These are phyloP conservation scores for Lactifluus echinatus DNA, from an alignment of 768 basidiomycete species.

Conservation along the genomic window DNA sequence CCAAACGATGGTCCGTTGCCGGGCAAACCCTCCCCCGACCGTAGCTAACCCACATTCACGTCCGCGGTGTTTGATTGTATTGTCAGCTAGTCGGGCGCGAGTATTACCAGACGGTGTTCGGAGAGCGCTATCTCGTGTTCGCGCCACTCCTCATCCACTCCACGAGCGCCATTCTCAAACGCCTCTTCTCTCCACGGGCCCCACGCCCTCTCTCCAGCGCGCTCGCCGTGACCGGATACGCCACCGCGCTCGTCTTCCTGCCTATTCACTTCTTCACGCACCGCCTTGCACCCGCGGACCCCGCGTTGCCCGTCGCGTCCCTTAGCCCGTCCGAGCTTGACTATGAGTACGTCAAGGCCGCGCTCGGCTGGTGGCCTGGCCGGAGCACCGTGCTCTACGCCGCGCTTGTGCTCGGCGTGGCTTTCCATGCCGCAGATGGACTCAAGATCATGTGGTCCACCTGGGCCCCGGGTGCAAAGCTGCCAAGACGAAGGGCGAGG, in stretches of 20 bases:
- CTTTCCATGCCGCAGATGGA: constrained; percentile 60
- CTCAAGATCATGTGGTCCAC: constrained; percentile 42
- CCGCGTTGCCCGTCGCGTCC: constrained; percentile 40
- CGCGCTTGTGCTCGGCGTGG: constrained; percentile 47
- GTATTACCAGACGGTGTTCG: constrained; percentile 70
- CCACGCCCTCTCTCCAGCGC: constrained; percentile 32
- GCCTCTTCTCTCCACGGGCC: constrained; percentile 39
- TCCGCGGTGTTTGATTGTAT: too few species aligned
- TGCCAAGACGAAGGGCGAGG: constrained; percentile 25
- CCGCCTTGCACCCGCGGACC: constrained; percentile 44
- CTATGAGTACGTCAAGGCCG: constrained; percentile 76
- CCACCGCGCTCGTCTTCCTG: constrained; percentile 45
- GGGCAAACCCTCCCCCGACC: neutral
- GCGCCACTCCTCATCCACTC: constrained; percentile 60
- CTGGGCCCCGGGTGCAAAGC: constrained; percentile 31
- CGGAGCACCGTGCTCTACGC: constrained; percentile 55
- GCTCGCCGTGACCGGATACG: constrained; percentile 58
- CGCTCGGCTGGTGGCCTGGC: constrained; percentile 51
- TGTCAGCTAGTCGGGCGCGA: constrained; percentile 78
- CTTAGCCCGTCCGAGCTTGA: constrained; percentile 73
- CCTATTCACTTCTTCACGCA: constrained; percentile 66
- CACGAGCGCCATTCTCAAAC: constrained; percentile 48
- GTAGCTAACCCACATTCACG: too few species aligned
- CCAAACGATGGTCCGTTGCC: constrained; percentile 56
- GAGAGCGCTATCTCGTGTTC: constrained; percentile 61